Evolutionary conservation across 1,139 yeast species (phyloP), one percentile per base, ranked within the genome.

Genomic region (Barnettozyma hawaiiensis): DNA sequence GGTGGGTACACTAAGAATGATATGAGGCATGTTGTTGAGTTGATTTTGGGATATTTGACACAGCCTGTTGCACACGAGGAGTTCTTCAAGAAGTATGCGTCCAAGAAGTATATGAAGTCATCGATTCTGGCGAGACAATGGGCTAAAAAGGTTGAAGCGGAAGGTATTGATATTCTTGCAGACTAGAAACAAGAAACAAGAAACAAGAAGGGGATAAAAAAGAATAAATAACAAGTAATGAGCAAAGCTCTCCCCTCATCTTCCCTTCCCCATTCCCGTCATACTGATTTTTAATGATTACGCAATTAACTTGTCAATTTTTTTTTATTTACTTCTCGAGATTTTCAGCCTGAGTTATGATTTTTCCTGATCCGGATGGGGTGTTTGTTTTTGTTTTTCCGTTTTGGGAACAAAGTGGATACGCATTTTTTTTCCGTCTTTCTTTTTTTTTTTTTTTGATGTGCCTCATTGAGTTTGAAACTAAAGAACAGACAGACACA

Each of bases 1-100:
- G 96, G 96, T 10, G 96, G 94, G 10, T 89, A 87, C 64, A 75
- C 81, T 24, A 82, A 81, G 47, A 74, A 70, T 26, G 89, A 85
- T 54, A 69, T 92, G 67, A 73, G 72, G 52, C 83, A 81, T 27
- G 81, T 86, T 49, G 76, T 86, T 43, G 80, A 78, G 49, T 71
- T 83, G 67, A 76, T 92, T 54, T 74, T 86, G 63, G 86, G 81
- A 58, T 92, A 86, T 63, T 71, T 92, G 52, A 76, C 79, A 35
- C 74, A 81, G 39, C 95, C 96, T 10, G 86, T 87, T 37, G 81
- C 78, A 46, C 96, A 90, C 62, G 96, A 89, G 59, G 96, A 89
- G 59, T 86, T 90, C 58, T 90, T 87, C 70, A 87, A 87, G 62
- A 92, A 92, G 66, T 92, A 92, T 62, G 95, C 96, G 36, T 80